Evolutionary conservation across 495 filamentous ascomycete genomes (phyloP), one percentile per base, ranked within the genome.

Genomic region (Pyrenula aspistea): DNA sequence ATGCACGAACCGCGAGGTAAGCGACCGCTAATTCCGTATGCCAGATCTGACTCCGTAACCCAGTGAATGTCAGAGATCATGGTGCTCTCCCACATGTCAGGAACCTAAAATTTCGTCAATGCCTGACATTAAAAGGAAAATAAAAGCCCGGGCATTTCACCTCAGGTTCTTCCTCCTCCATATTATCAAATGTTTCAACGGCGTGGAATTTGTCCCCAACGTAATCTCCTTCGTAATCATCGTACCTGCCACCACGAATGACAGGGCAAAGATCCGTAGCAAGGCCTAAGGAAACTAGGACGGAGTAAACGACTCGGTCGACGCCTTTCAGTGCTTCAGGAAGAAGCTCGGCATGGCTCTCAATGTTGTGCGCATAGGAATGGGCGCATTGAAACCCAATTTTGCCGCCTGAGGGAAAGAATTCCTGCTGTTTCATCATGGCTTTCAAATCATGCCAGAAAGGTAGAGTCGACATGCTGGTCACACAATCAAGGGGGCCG

Each of bases 311-410:
- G 12, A 57, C 58, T 12, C 57, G 24, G 50, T 69, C 67, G 12
- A 65, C 51, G 19, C 67, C 65, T 53, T 66, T 69, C 31, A 66
- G 55, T 1, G 57, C 54, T 12, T 53, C 54, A 12, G 67, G 63
- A 12, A 67, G 36, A 2, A 22, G 24, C 42, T 51, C 54, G 21
- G 54, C 54, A 19, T 42, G 48, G 12, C 22, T 25, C 15, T 59
- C 53, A 3, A 53, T 15, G 21, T 54, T 53, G 52, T 69, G 60
- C 19, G 63, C 59, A 56, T 69, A 67, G 1, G 56, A 53, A 49
- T 69, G 60, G 10, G 56, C 25, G 47, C 65, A 69, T 47, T 59
- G 60, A 52, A 66, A 62, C 4, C 65, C 67, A 0, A 68, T 47
- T 0, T 25, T 55, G 1, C 60, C 60, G n/a, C 56, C 59, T 1